phyloP scores from a whole-genome alignment of 2,329 filamentous ascomycete species.

The Curvularia eragrostidis region DNA sequence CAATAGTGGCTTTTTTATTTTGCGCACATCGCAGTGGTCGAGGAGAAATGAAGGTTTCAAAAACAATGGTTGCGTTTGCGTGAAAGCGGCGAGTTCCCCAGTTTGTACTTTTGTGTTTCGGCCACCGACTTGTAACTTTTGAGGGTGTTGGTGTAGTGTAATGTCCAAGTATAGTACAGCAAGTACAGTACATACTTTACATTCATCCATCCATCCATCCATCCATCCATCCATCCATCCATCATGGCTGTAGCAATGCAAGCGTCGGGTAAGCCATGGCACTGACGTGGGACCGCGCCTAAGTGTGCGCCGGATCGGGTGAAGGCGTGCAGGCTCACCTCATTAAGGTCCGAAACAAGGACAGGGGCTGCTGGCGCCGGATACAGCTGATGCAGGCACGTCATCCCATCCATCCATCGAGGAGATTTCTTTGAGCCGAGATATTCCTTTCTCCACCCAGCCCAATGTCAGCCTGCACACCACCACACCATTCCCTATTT shows the following conservation, averaged over 20 bases:
- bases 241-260: background rate
- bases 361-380: slow-evolving; percentile 18
- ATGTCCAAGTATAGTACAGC: no score
- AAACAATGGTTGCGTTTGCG: slow-evolving; percentile 2
- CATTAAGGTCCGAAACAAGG: slow-evolving; percentile 22
- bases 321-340: slow-evolving; percentile 16
- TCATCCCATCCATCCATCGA: slow-evolving; percentile 29
- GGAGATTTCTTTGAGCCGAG: slow-evolving; percentile 36
- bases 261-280: slow-evolving; percentile 16
- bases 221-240: no score
- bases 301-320: slow-evolving; percentile 26
- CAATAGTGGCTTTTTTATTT: slow-evolving; percentile 26
- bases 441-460: slow-evolving; percentile 23
- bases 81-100: slow-evolving; percentile 16
- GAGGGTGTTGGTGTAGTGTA: no score
- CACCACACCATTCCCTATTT: slow-evolving; percentile 24
- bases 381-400: slow-evolving; percentile 37
- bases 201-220: no score
- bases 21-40: slow-evolving; percentile 13
- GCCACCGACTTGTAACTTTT: slow-evolving; percentile 1
- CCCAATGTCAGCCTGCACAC: slow-evolving; percentile 15
- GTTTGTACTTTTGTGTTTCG: slow-evolving; percentile 5
- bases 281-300: slow-evolving; percentile 29
- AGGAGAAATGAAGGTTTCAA: slow-evolving; percentile 12
- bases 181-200: no score